Conservation (phyloP, 2,329 filamentous ascomycete species). For the Alternaria triticimaculans region DNA sequence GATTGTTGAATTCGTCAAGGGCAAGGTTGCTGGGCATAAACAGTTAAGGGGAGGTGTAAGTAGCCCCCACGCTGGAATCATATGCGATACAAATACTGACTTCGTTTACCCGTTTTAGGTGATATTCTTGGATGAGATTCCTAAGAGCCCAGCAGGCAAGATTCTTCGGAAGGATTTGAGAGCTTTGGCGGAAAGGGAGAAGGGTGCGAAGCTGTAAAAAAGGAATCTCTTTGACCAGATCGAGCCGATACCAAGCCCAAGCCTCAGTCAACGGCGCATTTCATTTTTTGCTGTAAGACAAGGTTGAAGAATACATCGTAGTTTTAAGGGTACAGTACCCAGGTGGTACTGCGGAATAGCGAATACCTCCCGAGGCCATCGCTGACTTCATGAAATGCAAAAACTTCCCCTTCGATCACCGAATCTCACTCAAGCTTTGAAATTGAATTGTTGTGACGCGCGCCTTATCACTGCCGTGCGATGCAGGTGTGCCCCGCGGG, state of each 20-base stretch:
- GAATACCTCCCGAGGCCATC: background rate
- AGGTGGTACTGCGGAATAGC: background rate
- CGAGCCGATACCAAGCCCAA: no score
- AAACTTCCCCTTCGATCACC: background rate
- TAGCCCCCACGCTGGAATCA: no score
- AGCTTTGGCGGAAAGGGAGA: slow-evolving; percentile 39
- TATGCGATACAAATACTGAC: no score
- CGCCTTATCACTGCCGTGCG: background rate
- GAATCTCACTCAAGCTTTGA: background rate
- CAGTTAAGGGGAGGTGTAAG: slow-evolving; percentile 46
- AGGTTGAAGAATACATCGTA: background rate
- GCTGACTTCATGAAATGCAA: background rate
- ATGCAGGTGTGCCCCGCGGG: background rate
- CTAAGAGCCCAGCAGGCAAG: slow-evolving; percentile 47
- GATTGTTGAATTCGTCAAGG: slow-evolving; percentile 44
- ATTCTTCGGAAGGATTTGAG: slow-evolving; percentile 48
- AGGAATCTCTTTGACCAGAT: no score
- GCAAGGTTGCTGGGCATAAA: slow-evolving; percentile 44
- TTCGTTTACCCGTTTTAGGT: no score
- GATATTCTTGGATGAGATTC: slow-evolving; percentile 44
- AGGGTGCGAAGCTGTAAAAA: slow-evolving; percentile 9
- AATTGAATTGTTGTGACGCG: background rate
- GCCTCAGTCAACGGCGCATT: no score
- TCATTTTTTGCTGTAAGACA: background rate
- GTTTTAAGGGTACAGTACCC: background rate